phyloP scores from a whole-genome alignment of 2,329 filamentous ascomycete species.

The Massarina eburnea region DNA sequence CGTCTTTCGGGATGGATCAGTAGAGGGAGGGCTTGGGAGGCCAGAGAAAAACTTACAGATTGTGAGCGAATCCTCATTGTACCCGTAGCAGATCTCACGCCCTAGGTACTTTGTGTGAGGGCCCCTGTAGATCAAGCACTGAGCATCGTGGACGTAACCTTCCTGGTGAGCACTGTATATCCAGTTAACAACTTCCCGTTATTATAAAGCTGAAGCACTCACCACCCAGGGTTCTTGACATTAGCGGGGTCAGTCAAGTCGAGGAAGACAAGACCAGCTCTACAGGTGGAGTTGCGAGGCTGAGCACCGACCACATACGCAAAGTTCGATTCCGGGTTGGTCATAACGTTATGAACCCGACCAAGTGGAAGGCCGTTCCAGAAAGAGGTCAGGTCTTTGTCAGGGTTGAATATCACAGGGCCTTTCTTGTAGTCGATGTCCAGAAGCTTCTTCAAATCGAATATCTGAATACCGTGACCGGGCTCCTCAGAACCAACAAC shows the following conservation, averaged over 20 bases:
- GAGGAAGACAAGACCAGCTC: conserved; percentile 59
- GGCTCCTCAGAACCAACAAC: conserved; percentile 48
- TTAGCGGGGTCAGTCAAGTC: conserved; percentile 58
- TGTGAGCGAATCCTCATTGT: conserved; percentile 56
- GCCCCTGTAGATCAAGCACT: conserved; percentile 59
- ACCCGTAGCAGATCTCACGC: conserved; percentile 58
- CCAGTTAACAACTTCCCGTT: neutral
- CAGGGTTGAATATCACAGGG: conserved; percentile 34
- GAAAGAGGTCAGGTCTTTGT: conserved; percentile 29
- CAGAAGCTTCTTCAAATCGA: conserved; percentile 54
- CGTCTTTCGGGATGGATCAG: conserved; percentile 33
- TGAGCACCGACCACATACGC: conserved; percentile 37
- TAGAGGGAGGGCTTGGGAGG: conserved; percentile 40
- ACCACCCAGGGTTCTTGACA: conserved; percentile 55
- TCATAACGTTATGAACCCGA: conserved; percentile 43
- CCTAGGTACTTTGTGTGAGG: conserved; percentile 52
- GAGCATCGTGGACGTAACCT: conserved; percentile 63
- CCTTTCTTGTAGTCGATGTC: conserved; percentile 31
- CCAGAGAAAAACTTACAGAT: conserved; percentile 47
- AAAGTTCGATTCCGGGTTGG: conserved; percentile 39
- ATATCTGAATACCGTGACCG: conserved; percentile 59
- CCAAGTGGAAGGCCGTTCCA: conserved; percentile 32
- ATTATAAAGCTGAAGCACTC: neutral
- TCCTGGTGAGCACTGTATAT: conserved; percentile 47
- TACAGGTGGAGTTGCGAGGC: conserved; percentile 45